Conservation (phyloP, 2,329 filamentous ascomycete species). For the Bipolaris zeicola region DNA sequence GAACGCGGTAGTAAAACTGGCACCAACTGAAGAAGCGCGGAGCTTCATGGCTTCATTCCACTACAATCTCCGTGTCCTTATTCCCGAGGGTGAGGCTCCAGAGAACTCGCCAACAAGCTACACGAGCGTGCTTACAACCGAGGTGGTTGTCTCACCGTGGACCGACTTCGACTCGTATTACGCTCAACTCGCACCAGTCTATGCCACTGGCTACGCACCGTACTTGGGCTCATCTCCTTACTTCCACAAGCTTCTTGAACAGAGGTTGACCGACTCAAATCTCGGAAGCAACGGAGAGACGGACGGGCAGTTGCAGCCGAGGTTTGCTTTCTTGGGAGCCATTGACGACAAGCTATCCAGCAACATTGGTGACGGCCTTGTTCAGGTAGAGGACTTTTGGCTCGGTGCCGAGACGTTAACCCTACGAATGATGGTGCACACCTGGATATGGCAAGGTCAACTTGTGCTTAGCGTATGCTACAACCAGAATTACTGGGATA, state of each 20-base stretch:
- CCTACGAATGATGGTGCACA: conserved; percentile 34
- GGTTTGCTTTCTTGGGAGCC: conserved; percentile 25
- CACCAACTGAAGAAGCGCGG: conserved; percentile 15
- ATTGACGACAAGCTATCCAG: conserved; percentile 27
- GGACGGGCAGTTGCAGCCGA: conserved; percentile 23
- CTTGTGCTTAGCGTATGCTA: conserved; percentile 28
- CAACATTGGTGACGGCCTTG: conserved; percentile 19
- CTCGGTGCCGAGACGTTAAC: conserved; percentile 30
- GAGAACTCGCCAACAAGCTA: conserved; percentile 26
- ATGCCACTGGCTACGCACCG: conserved; percentile 24
- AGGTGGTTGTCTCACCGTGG: conserved; percentile 25
- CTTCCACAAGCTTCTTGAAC: conserved; percentile 28
- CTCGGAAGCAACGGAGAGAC: conserved; percentile 13
- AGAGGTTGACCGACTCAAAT: conserved; percentile 5
- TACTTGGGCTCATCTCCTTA: conserved; percentile 25
- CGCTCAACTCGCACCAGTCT: conserved; percentile 25
- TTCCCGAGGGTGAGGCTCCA: conserved; percentile 22
- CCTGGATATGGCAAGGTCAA: conserved; percentile 28
- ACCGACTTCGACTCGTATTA: conserved; percentile 25
- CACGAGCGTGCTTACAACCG: conserved; percentile 27
- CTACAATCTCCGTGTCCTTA: conserved; percentile 29
- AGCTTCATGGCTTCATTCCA: conserved; percentile 35
- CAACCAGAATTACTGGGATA: conserved; percentile 32
- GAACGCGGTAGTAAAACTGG: conserved; percentile 20
- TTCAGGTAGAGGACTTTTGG: conserved; percentile 31